phyloP scores from a whole-genome alignment of 805 yeast genomes.

The Priceomyces carsonii region DNA sequence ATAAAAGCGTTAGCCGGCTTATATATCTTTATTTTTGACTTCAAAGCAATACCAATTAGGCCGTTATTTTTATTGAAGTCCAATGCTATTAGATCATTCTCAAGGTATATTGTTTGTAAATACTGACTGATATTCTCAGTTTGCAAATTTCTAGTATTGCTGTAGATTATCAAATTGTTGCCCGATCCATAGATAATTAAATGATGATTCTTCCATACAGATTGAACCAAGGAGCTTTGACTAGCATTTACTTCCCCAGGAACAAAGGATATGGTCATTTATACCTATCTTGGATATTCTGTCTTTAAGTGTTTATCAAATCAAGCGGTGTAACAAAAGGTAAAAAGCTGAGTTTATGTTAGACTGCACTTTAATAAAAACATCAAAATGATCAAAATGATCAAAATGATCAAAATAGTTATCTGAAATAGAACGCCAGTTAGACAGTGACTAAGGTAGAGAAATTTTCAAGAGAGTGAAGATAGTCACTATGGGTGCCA shows the following conservation, averaged over 20 bases:
- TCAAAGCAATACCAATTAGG: constrained; percentile 52
- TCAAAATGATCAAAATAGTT: too few relatives aligned
- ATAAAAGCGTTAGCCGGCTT: constrained; percentile 57
- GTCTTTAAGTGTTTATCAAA: too few relatives aligned
- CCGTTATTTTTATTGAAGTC: constrained; percentile 66
- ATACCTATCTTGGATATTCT: too few relatives aligned
- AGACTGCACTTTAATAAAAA: too few relatives aligned
- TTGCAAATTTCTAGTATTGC: constrained; percentile 16
- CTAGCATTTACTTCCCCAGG: constrained; percentile 82
- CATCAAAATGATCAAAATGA: too few relatives aligned
- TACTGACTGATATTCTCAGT: constrained; percentile 25
- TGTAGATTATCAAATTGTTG: constrained; percentile 65
- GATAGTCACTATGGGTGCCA: constrained; percentile 51
- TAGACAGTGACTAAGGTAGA: too few relatives aligned
- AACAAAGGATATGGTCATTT: constrained; percentile 66
- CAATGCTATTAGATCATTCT: constrained; percentile 64
- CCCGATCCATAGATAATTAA: constrained; percentile 83
- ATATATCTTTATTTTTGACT: constrained; percentile 45
- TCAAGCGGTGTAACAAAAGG: too few relatives aligned
- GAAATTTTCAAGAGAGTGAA: too few relatives aligned
- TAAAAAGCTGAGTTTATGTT: too few relatives aligned
- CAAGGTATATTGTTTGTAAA: constrained; percentile 77
- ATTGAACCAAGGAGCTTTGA: constrained; percentile 56
- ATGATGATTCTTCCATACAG: constrained; percentile 64
- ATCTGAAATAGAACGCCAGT: too few relatives aligned